Conservation (phyloP, 306 rosid genomes). For the Pyrus bretschneideri region DNA sequence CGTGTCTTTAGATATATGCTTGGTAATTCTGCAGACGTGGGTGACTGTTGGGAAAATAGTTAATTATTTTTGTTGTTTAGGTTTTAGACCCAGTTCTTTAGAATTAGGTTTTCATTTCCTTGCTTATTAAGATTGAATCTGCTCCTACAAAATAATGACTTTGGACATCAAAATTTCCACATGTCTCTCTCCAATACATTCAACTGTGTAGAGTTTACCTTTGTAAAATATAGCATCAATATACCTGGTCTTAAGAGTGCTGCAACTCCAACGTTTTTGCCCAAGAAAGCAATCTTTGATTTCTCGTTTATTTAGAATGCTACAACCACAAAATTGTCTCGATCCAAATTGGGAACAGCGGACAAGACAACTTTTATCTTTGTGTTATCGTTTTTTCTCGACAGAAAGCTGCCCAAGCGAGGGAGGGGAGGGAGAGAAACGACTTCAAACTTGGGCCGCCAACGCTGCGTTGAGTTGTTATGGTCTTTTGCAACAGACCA, state of each 20-base stretch:
- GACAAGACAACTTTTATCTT: not conserved
- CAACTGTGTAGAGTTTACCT: not conserved
- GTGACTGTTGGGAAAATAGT: too few relatives aligned
- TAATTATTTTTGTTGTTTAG: too few relatives aligned
- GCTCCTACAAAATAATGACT: too few relatives aligned
- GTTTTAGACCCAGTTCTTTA: too few relatives aligned
- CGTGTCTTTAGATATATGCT: not conserved
- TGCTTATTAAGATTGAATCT: too few relatives aligned
- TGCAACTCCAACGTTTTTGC: not conserved
- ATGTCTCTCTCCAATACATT: too few relatives aligned
- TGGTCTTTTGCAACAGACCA: not conserved
- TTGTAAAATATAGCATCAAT: not conserved
- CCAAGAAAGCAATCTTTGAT: not conserved
- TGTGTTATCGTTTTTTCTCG: too few relatives aligned
- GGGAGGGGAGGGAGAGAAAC: too few relatives aligned
- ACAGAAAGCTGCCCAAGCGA: too few relatives aligned
- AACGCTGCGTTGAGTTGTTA: not conserved
- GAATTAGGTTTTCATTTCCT: too few relatives aligned
- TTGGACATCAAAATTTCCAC: too few relatives aligned
- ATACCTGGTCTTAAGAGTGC: not conserved
- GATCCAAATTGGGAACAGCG: not conserved
- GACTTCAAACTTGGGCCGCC: not conserved
- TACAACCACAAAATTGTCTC: not conserved
- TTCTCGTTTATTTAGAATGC: not conserved
- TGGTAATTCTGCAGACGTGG: too few relatives aligned